These are phyloP conservation scores for Calocybe gangraenosa DNA, from an alignment of 768 basidiomycete genomes.

Conservation along the genomic window DNA sequence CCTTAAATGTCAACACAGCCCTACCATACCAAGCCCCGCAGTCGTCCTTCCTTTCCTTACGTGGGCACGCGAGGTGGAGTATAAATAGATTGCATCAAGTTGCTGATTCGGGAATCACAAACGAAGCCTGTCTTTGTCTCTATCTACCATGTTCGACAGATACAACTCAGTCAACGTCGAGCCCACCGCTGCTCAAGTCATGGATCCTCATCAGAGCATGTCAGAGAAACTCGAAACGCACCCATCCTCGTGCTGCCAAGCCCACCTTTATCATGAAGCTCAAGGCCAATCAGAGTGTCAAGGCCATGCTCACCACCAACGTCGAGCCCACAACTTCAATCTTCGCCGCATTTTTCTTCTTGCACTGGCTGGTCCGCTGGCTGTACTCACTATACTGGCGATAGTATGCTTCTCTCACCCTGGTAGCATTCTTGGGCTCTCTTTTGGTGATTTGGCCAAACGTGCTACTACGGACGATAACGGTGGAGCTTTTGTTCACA, in stretches of 20 bases:
- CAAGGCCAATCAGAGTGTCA: neutral
- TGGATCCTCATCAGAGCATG: neutral
- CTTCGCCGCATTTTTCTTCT: conserved; percentile 30
- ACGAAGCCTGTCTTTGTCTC: too few species aligned
- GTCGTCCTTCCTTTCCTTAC: too few species aligned
- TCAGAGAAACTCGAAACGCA: neutral
- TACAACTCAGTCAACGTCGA: neutral
- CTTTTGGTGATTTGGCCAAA: conserved; percentile 24
- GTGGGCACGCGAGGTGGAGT: too few species aligned
- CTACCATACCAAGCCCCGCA: too few species aligned
- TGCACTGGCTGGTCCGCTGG: conserved; percentile 26
- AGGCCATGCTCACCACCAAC: neutral
- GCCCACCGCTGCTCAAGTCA: neutral
- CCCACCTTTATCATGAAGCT: too few species aligned
- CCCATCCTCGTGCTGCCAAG: too few species aligned
- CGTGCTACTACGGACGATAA: conserved; percentile 24
- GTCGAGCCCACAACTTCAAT: conserved; percentile 4
- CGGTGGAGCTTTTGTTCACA: conserved; percentile 29
- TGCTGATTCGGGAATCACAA: too few species aligned
- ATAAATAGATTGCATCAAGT: too few species aligned
- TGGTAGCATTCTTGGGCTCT: conserved; percentile 17
- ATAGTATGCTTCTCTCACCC: conserved; percentile 26
- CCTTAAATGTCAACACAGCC: too few species aligned
- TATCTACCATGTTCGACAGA: too few species aligned
- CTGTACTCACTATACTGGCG: conserved; percentile 24